Evolutionary conservation across 139 green algal genomes (phyloP).

Genomic region (Deuterostichococcus epilithicus): DNA sequence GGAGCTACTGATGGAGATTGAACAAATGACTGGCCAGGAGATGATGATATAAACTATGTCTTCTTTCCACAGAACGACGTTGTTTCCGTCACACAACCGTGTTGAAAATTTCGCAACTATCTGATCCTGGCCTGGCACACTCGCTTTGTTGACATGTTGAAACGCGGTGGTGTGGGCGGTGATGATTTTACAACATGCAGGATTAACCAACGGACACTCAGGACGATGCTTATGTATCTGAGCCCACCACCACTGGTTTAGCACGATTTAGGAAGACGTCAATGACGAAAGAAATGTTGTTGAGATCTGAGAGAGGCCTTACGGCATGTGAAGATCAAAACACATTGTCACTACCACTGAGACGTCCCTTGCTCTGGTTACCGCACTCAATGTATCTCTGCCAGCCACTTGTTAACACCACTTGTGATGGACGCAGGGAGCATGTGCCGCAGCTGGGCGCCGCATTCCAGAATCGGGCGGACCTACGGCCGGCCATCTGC

Average conservation of each 20-base stretch:
- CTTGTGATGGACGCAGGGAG: conserved; percentile 10
- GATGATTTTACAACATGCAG: background rate
- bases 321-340: conserved; percentile 20
- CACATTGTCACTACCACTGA: conserved; percentile 60
- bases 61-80: background rate
- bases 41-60: background rate
- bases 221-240: conserved; percentile 2
- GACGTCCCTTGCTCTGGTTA: conserved; percentile 3
- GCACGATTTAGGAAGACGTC: conserved; percentile 3
- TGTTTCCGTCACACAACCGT: conserved; percentile 1
- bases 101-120: background rate
- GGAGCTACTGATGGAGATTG: too few species aligned
- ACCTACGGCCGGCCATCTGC: conserved; percentile 60
- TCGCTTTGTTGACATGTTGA: background rate
- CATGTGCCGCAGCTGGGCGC: conserved; percentile 40
- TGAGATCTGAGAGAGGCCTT: conserved; percentile 38
- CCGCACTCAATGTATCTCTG: background rate
- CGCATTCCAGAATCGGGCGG: conserved; percentile 60
- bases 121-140: background rate
- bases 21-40: background rate
- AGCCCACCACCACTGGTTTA: background rate
- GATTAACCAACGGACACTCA: background rate
- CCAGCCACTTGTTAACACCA: background rate
- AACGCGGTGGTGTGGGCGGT: background rate
- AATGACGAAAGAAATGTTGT: conserved; percentile 38